Conservation (phyloP, 768 basidiomycete species). For the Boletellus emodensis region DNA sequence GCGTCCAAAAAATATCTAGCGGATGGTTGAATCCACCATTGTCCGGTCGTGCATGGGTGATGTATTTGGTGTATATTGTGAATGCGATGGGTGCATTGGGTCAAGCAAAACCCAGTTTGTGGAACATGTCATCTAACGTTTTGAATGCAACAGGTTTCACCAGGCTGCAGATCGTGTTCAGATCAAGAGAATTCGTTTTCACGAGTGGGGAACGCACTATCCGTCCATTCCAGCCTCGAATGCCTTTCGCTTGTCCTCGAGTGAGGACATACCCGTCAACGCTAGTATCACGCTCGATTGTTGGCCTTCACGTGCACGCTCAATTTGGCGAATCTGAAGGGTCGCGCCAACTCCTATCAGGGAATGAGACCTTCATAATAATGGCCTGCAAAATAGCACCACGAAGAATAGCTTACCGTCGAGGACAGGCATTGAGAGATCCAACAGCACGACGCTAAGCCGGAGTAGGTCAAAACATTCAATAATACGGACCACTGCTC, state of each 20-base stretch:
- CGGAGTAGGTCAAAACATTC: not conserved
- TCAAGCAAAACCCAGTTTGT: slow-evolving; percentile 57
- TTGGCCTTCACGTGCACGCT: slow-evolving; percentile 38
- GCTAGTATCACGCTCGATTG: slow-evolving; percentile 66
- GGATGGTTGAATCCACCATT: slow-evolving; percentile 6
- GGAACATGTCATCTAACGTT: slow-evolving; percentile 80
- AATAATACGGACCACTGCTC: slow-evolving; percentile 28
- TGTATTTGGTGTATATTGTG: not conserved
- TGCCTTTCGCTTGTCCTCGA: slow-evolving; percentile 87
- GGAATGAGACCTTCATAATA: not conserved
- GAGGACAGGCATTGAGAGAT: slow-evolving; percentile 91
- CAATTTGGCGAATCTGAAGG: slow-evolving; percentile 73
- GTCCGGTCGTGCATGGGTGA: slow-evolving; percentile 6
- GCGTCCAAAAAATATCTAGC: slow-evolving; percentile 5
- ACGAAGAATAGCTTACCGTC: slow-evolving; percentile 52
- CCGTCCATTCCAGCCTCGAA: slow-evolving; percentile 94
- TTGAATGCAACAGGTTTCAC: slow-evolving; percentile 97
- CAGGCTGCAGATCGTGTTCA: slow-evolving; percentile 45
- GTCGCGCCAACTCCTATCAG: slow-evolving; percentile 75
- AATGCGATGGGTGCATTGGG: slow-evolving; percentile 7
- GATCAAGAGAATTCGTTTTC: not conserved
- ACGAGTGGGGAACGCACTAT: slow-evolving; percentile 60
- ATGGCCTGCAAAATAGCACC: not conserved
- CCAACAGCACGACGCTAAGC: slow-evolving; percentile 74
- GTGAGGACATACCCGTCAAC: slow-evolving; percentile 88